phyloP scores from a whole-genome alignment of 83 land plant species.

The Picea mariana region DNA sequence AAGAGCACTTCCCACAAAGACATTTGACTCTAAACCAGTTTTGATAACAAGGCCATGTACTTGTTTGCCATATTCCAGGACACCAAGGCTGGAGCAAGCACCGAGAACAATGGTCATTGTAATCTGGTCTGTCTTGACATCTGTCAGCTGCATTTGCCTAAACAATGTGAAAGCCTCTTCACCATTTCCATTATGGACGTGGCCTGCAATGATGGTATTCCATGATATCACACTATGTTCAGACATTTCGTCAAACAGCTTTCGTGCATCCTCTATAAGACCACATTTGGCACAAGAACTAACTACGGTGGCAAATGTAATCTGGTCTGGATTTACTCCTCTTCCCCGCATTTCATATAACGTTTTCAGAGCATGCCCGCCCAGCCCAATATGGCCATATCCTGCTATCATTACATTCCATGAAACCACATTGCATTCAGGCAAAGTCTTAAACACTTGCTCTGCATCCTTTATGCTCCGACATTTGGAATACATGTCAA shows the following conservation, averaged over 20 bases:
- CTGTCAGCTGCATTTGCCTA: neutral
- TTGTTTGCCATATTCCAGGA: neutral
- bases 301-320: neutral
- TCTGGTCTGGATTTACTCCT: no score
- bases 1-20: no score
- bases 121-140: neutral
- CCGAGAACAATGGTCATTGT: neutral
- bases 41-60: neutral
- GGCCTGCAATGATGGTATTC: constrained; percentile 2
- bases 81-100: neutral
- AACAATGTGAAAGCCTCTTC: neutral
- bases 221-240: neutral
- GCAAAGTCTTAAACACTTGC: no score
- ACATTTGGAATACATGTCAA: no score
- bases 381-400: no score
- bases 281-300: neutral
- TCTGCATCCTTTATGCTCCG: no score
- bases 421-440: no score
- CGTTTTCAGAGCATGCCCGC: no score
- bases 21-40: no score
- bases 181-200: neutral
- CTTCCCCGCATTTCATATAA: no score
- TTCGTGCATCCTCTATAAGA: neutral
- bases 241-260: neutral
- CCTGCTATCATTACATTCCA: no score